Percentiles rank a stretch among this genome's conserved stretches.
phyloP scores from a whole-genome alignment of 306 rosid species.

The Castanopsis chinensis region DNA sequence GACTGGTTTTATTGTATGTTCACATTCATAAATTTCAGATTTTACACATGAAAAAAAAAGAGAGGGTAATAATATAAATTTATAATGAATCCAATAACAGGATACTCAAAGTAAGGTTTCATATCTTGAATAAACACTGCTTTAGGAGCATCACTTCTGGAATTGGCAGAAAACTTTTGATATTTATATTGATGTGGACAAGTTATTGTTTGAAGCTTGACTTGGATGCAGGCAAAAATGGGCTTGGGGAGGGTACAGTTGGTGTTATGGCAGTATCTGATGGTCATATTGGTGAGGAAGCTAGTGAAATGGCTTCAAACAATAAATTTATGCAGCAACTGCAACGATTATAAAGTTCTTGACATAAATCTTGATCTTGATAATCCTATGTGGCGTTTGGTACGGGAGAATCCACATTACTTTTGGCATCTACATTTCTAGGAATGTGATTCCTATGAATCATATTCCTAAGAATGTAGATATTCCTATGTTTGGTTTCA shows the following conservation, averaged over 20 bases:
- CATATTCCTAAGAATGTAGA: too few relatives aligned
- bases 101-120: background rate
- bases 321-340: too few relatives aligned
- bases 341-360: too few relatives aligned
- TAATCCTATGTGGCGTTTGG: too few relatives aligned
- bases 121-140: background rate
- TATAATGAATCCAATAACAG: background rate
- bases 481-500: too few relatives aligned
- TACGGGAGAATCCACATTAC: too few relatives aligned
- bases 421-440: too few relatives aligned
- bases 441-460: too few relatives aligned
- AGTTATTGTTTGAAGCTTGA: background rate
- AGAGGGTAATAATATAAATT: background rate
- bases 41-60: background rate
- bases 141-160: background rate
- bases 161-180: background rate
- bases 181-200: background rate
- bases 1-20: background rate
- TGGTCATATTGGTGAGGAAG: constrained; percentile 2
- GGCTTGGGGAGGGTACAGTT: background rate
- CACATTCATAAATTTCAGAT: background rate
- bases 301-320: constrained; percentile 8
- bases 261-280: constrained; percentile 8
- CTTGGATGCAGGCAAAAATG: background rate
- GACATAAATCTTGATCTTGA: too few relatives aligned